Conservation (phyloP, 805 yeast species). For the Yarrowia sp. region DNA sequence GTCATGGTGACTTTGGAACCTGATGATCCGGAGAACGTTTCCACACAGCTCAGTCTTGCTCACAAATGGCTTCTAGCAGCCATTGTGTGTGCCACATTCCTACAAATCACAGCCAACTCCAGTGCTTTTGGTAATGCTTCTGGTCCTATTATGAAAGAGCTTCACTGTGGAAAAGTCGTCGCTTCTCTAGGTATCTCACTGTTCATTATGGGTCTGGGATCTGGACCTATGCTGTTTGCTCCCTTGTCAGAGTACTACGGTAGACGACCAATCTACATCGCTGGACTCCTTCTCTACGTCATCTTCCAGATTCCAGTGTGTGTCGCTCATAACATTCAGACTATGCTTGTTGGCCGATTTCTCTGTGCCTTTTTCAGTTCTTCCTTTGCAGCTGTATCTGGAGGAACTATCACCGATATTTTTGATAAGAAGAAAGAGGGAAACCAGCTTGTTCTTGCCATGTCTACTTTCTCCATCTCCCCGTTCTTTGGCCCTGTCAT, state of each 20-base stretch:
- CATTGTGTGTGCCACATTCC: constrained; percentile 15
- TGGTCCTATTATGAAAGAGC: constrained; percentile 51
- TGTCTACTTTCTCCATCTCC: constrained; percentile 78
- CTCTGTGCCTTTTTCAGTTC: constrained; percentile 78
- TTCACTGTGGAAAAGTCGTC: constrained; percentile 56
- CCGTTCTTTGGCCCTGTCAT: constrained; percentile 80
- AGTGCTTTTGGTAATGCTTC: constrained; percentile 1
- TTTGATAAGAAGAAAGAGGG: constrained; percentile 73
- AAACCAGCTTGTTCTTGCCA: constrained; percentile 55
- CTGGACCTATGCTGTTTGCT: constrained; percentile 68
- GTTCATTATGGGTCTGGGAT: constrained; percentile 66
- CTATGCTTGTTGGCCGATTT: constrained; percentile 66
- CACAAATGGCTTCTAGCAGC: constrained; percentile 31
- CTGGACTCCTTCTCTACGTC: constrained; percentile 56
- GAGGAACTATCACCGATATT: constrained; percentile 81
- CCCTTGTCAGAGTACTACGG: constrained; percentile 78
- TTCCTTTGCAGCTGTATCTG: constrained; percentile 83
- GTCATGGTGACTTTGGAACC: constrained; percentile 17
- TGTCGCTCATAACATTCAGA: constrained; percentile 48
- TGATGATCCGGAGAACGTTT: constrained; percentile 22
- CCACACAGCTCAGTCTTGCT: constrained; percentile 11
- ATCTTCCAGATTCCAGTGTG: constrained; percentile 61
- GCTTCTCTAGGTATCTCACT: constrained; percentile 59
- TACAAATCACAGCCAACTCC: constrained; percentile 22
- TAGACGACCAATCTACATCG: constrained; percentile 66